Evolutionary conservation across 345 rosid genomes (phyloP).

Genomic region (Cardamine chenopodiifolia): DNA sequence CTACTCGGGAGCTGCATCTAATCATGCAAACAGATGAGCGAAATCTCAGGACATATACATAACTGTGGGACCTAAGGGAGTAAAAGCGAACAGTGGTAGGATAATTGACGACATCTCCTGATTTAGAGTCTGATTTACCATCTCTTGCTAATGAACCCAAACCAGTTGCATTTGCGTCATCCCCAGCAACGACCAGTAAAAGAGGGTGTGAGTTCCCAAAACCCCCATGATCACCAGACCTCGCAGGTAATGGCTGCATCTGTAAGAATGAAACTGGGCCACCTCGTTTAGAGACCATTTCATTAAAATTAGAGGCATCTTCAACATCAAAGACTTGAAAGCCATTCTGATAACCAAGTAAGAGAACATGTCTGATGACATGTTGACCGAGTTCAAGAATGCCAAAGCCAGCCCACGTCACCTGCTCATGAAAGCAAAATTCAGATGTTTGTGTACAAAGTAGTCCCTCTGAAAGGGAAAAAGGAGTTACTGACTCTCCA

Average conservation of each 20-base stretch:
- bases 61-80: slow-evolving; percentile 79
- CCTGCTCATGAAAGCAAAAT: slow-evolving; percentile 54
- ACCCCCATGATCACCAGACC: slow-evolving; percentile 61
- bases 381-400: slow-evolving; percentile 68
- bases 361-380: slow-evolving; percentile 64
- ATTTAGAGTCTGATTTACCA: slow-evolving; percentile 49
- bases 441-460: slow-evolving; percentile 29
- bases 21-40: slow-evolving; percentile 87
- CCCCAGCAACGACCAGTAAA: slow-evolving; percentile 82
- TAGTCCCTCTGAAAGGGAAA: neutral
- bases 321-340: slow-evolving; percentile 97
- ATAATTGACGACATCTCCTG: slow-evolving; percentile 53
- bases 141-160: slow-evolving; percentile 55
- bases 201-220: slow-evolving; percentile 75
- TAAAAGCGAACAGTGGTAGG: slow-evolving; percentile 84
- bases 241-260: slow-evolving; percentile 76
- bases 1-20: slow-evolving; percentile 85
- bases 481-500: neutral
- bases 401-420: slow-evolving; percentile 98
- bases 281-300: slow-evolving; percentile 79
- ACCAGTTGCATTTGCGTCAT: slow-evolving; percentile 50
- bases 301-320: slow-evolving; percentile 80
- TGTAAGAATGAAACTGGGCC: slow-evolving; percentile 96
- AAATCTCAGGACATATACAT: slow-evolving; percentile 87
- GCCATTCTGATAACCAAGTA: slow-evolving; percentile 96